Evolutionary conservation across 1,284 basidiomycete genomes (phyloP).

Genomic region (Tetrapyrgos nigripes): DNA sequence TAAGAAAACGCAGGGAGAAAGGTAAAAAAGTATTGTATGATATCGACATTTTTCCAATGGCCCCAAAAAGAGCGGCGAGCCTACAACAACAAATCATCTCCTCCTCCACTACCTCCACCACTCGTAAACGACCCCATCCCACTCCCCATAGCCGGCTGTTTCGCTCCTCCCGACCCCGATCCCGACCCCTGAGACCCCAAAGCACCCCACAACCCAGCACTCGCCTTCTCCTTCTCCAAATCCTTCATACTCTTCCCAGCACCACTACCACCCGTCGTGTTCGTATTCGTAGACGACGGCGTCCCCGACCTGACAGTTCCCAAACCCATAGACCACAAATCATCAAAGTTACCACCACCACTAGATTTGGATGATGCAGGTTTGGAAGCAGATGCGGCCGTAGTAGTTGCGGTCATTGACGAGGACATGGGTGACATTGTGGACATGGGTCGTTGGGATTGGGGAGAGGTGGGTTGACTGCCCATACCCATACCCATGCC

Average conservation of each 20-base stretch:
- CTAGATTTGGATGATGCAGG: constrained; percentile 31
- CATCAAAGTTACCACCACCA: constrained; percentile 75
- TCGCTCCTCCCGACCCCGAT: constrained; percentile 7
- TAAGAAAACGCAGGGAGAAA: too few species aligned
- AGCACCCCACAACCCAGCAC: constrained; percentile 74
- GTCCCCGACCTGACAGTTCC: constrained; percentile 42
- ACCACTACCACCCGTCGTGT: constrained; percentile 30
- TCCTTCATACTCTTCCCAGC: constrained; percentile 84
- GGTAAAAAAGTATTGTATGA: too few species aligned
- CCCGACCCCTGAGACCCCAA: constrained; percentile 33
- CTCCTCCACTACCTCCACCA: constrained; percentile 32
- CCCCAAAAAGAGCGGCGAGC: too few species aligned
- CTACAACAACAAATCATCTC: constrained; percentile 61
- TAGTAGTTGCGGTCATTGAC: constrained; percentile 9
- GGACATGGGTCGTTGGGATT: constrained; percentile 34
- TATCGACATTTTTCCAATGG: too few species aligned
- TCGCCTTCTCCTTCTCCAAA: constrained; percentile 85
- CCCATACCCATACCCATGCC: constrained; percentile 18
- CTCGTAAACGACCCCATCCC: constrained; percentile 43
- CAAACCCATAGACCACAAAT: constrained; percentile 89
- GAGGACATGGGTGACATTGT: constrained; percentile 5
- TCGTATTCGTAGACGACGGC: constrained; percentile 41
- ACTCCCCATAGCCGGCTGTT: constrained; percentile 23
- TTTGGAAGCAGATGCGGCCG: constrained; percentile 21
- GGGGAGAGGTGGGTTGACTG: too few species aligned